These are phyloP conservation scores for Poa pratensis DNA, from an alignment of 176 grass and related monocot genomes.

Conservation along the genomic window DNA sequence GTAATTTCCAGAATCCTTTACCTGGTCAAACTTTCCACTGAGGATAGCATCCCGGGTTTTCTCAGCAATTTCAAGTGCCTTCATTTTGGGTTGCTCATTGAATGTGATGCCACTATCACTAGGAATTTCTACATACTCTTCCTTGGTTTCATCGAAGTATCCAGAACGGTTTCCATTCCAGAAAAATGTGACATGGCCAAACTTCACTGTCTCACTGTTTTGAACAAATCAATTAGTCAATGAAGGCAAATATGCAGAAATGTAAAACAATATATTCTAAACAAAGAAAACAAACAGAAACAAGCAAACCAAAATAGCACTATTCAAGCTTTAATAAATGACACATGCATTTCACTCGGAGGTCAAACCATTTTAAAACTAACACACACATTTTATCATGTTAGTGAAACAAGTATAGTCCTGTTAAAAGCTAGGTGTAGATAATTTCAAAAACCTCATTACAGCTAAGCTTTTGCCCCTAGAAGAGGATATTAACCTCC, in stretches of 20 bases:
- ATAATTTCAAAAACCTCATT: neutral
- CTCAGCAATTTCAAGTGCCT: constrained; percentile 94
- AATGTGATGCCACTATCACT: constrained; percentile 98
- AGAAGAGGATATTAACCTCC: neutral
- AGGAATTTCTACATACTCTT: constrained; percentile 92
- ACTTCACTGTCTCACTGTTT: constrained; percentile 95
- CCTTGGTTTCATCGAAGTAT: constrained; percentile 84
- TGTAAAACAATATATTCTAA: neutral
- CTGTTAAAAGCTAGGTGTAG: neutral
- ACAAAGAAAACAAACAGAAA: neutral
- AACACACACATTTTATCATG: no score
- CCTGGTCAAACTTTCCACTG: constrained; percentile 94
- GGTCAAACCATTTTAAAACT: neutral
- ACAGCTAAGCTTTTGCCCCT: neutral
- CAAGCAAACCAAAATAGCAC: neutral
- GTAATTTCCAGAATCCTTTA: constrained; percentile 35
- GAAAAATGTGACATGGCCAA: constrained; percentile 99
- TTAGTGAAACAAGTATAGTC: neutral
- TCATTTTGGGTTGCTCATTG: constrained; percentile 96
- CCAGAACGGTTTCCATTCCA: constrained; percentile 99
- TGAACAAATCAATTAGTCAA: constrained; percentile 9
- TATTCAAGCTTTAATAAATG: neutral
- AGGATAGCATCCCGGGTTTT: constrained; percentile 84
- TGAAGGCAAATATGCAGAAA: neutral
- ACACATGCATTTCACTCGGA: neutral